These are phyloP conservation scores for Pseudotulostoma volvatum DNA, from an alignment of 495 filamentous ascomycete genomes.

Conservation along the genomic window DNA sequence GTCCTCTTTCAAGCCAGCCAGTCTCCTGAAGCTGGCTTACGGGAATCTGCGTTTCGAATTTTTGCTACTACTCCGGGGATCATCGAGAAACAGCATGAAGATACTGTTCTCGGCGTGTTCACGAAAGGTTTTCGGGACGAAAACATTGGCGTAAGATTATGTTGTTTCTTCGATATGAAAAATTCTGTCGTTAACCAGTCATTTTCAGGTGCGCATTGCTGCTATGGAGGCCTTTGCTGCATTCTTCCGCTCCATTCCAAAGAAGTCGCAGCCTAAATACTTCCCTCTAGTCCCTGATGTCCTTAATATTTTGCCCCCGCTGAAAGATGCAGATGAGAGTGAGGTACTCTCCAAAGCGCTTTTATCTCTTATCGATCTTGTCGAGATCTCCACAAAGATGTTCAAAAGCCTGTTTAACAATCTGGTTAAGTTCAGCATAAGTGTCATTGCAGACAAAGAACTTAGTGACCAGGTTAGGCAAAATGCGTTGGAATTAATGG, in stretches of 20 bases:
- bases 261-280: slow-evolving; percentile 76
- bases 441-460: slow-evolving; percentile 90
- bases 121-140: slow-evolving; percentile 82
- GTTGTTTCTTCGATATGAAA: neutral
- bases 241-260: slow-evolving; percentile 79
- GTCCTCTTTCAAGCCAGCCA: slow-evolving; percentile 80
- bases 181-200: neutral
- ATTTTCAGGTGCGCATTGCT: slow-evolving; percentile 57
- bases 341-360: slow-evolving; percentile 82
- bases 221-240: slow-evolving; percentile 94
- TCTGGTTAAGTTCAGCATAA: slow-evolving; percentile 79
- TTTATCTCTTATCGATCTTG: slow-evolving; percentile 79
- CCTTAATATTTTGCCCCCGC: slow-evolving; percentile 79
- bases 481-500: slow-evolving; percentile 92
- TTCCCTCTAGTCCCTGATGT: slow-evolving; percentile 72
- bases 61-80: slow-evolving; percentile 91
- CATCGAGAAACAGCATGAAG: slow-evolving; percentile 89
- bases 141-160: slow-evolving; percentile 47
- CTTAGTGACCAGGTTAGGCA: slow-evolving; percentile 77
- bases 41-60: slow-evolving; percentile 83
- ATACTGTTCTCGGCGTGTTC: slow-evolving; percentile 69
- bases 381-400: slow-evolving; percentile 85
- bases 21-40: slow-evolving; percentile 58
- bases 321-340: slow-evolving; percentile 77
- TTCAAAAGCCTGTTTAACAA: slow-evolving; percentile 84